Conservation (phyloP, 176 grass and related monocot genomes). For the Microstegium vimineum region DNA sequence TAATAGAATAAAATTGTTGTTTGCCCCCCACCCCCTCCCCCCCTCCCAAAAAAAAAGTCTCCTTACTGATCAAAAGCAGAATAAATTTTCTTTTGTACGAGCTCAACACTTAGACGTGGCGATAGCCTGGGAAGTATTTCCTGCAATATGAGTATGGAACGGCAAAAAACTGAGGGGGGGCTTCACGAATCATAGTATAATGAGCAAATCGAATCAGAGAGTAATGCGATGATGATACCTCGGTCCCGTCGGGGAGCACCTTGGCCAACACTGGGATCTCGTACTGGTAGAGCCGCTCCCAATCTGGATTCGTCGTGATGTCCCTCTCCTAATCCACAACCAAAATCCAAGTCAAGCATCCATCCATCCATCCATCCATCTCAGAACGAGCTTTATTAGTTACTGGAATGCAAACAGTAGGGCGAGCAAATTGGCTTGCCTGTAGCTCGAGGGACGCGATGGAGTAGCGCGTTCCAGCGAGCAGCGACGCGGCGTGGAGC, state of each 20-base stretch:
- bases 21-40: neutral
- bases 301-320: slow-evolving; percentile 68
- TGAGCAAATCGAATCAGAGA: neutral
- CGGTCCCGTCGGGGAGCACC: slow-evolving; percentile 65
- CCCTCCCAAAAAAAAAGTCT: neutral
- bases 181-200: neutral
- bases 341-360: neutral
- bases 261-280: slow-evolving; percentile 91
- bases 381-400: neutral
- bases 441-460: slow-evolving; percentile 75
- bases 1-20: neutral
- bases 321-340: slow-evolving; percentile 55
- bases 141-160: slow-evolving; percentile 34
- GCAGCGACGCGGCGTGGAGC: slow-evolving; percentile 59
- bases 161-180: neutral
- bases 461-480: slow-evolving; percentile 49
- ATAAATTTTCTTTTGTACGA: slow-evolving; percentile 86
- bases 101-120: slow-evolving; percentile 79
- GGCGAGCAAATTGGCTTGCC: slow-evolving; percentile 17
- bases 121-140: slow-evolving; percentile 83
- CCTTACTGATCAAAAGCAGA: slow-evolving; percentile 63
- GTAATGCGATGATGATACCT: slow-evolving; percentile 29
- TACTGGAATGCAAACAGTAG: neutral
- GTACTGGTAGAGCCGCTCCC: slow-evolving; percentile 81
- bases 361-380: neutral